Evolutionary conservation across 208 protist species (phyloP).

Genomic region (Trichomonas gallinae): DNA sequence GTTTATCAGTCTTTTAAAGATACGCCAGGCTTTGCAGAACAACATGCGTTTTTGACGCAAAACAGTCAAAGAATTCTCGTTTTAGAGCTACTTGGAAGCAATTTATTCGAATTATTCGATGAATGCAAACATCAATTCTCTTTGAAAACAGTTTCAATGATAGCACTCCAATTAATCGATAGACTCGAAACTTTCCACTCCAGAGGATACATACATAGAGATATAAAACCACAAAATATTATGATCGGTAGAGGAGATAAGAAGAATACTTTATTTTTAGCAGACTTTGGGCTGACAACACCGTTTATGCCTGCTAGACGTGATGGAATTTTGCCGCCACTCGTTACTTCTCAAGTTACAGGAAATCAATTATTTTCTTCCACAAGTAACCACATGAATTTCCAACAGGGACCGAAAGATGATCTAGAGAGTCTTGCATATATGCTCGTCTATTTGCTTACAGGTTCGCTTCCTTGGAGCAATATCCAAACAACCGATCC

Average conservation of each 20-base stretch:
- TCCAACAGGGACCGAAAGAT: neutral
- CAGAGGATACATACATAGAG: neutral
- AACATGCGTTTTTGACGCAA: neutral
- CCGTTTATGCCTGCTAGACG: neutral
- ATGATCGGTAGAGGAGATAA: neutral
- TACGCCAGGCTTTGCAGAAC: neutral
- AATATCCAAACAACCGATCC: neutral
- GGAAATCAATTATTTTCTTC: neutral
- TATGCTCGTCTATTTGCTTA: neutral
- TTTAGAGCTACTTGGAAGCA: neutral
- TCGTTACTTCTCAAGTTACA: neutral
- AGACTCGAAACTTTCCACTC: neutral
- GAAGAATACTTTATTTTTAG: neutral
- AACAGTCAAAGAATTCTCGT: neutral
- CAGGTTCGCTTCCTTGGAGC: neutral
- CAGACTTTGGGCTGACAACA: neutral
- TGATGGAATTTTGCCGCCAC: neutral
- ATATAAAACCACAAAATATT: neutral
- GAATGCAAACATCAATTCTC: neutral
- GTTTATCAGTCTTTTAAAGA: neutral
- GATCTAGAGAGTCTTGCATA: neutral
- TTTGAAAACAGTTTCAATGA: neutral
- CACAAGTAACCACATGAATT: neutral
- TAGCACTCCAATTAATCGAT: neutral
- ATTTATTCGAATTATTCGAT: neutral